phyloP scores from a whole-genome alignment of 1,284 basidiomycete species.

The Coriolopsis trogii region DNA sequence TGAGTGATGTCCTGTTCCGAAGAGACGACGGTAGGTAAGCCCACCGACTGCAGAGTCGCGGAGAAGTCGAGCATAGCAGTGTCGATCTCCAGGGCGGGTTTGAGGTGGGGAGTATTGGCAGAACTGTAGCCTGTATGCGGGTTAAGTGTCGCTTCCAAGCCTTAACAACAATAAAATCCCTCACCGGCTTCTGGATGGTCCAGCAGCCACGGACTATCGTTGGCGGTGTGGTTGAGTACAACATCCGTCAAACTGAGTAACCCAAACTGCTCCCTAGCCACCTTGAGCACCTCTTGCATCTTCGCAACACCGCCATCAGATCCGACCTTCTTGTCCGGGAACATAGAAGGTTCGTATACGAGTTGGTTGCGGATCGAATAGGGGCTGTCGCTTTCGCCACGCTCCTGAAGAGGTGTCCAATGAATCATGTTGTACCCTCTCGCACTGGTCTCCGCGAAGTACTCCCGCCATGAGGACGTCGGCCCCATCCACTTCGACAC shows the following conservation, averaged over 20 bases:
- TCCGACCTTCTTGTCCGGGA: constrained; percentile 48
- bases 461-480: constrained; percentile 71
- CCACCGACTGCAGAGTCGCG: constrained; percentile 57
- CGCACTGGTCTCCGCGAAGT: constrained; percentile 81
- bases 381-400: constrained; percentile 86
- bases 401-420: constrained; percentile 90
- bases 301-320: constrained; percentile 56
- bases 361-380: constrained; percentile 91
- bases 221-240: constrained; percentile 94
- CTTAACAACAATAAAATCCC: constrained; percentile 29
- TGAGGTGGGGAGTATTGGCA: constrained; percentile 86
- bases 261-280: constrained; percentile 84
- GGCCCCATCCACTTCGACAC: constrained; percentile 98
- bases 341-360: constrained; percentile 77
- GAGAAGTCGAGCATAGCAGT: constrained; percentile 84
- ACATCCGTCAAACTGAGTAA: constrained; percentile 90
- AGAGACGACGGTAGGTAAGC: constrained; percentile 72
- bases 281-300: constrained; percentile 64
- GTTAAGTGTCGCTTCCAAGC: background rate
- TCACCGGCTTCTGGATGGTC: constrained; percentile 93
- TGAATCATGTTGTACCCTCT: constrained; percentile 97
- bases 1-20: constrained; percentile 70
- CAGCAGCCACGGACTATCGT: constrained; percentile 89
- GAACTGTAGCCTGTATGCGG: constrained; percentile 76
- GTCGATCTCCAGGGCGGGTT: constrained; percentile 88